These are phyloP conservation scores for Citrus australasica DNA, from an alignment of 345 rosid genomes.

Conservation along the genomic window DNA sequence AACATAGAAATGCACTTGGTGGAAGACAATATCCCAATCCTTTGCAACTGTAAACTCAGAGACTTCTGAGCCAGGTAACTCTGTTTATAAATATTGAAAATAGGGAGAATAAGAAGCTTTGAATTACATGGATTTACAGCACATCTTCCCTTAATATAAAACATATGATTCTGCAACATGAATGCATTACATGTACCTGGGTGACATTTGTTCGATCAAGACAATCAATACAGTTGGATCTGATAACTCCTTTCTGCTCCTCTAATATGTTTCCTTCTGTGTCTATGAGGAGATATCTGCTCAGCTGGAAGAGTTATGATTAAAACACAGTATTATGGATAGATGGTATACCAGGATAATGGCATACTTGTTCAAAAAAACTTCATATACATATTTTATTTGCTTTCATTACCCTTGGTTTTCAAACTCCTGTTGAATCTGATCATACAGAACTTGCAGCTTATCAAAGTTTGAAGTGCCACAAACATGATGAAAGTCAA, in stretches of 20 bases:
- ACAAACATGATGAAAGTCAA: conserved; percentile 85
- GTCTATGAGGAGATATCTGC: conserved; percentile 86
- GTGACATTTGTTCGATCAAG: conserved; percentile 97
- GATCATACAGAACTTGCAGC: conserved; percentile 64
- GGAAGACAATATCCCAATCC: conserved; percentile 52
- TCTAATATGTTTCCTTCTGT: conserved; percentile 57
- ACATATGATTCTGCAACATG: conserved; percentile 17
- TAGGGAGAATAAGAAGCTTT: conserved; percentile 9
- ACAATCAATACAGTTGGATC: conserved; percentile 96
- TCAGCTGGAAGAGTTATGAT: conserved; percentile 58
- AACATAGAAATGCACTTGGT: conserved; percentile 63
- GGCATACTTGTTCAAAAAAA: conserved; percentile 14
- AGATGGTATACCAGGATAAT: conserved; percentile 28
- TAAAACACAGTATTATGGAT: conserved; percentile 38
- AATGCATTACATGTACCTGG: conserved; percentile 52
- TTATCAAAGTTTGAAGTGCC: conserved; percentile 82
- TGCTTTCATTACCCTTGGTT: conserved; percentile 73
- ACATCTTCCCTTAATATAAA: not conserved
- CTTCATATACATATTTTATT: conserved; percentile 3
- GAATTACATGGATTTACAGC: not conserved
- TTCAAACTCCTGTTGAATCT: conserved; percentile 65
- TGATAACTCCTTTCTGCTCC: conserved; percentile 86
- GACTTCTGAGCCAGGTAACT: conserved; percentile 77
- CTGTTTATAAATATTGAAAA: conserved; percentile 37
- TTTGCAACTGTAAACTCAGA: conserved; percentile 62